Evolutionary conservation across 805 yeast genomes (phyloP).

Genomic region (Pichia cabralensis): DNA sequence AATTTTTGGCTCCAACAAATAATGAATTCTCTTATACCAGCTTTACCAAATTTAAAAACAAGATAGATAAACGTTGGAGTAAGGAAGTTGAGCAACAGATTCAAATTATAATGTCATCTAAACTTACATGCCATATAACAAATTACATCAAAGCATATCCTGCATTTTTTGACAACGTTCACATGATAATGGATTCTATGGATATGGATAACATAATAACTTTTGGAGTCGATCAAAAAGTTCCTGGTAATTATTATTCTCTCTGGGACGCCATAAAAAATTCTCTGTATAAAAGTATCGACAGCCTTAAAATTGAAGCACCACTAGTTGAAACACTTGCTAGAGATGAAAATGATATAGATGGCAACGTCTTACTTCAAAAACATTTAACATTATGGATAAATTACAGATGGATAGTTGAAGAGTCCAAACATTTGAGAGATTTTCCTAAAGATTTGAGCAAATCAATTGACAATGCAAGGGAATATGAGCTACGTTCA

Average conservation of each 20-base stretch:
- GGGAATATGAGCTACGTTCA: constrained; percentile 25
- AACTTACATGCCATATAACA: constrained; percentile 24
- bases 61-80: constrained; percentile 46
- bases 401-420: constrained; percentile 44
- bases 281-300: constrained; percentile 8
- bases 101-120: constrained; percentile 26
- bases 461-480: constrained; percentile 22
- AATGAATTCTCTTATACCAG: constrained; percentile 54
- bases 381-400: constrained; percentile 35
- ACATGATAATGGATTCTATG: constrained; percentile 17
- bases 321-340: neutral
- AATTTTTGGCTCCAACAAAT: constrained; percentile 35
- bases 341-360: constrained; percentile 4
- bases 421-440: constrained; percentile 25
- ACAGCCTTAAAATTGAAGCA: constrained; percentile 5
- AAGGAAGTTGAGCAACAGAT: constrained; percentile 49
- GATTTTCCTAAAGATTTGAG: constrained; percentile 16
- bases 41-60: constrained; percentile 42
- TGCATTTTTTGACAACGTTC: constrained; percentile 32
- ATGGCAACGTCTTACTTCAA: constrained; percentile 8
- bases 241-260: constrained; percentile 13
- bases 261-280: constrained; percentile 17
- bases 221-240: constrained; percentile 11
- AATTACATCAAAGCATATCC: constrained; percentile 40
- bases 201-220: constrained; percentile 8